Conservation (phyloP, 305 asterid genomes). For the Fraxinus sp. region DNA sequence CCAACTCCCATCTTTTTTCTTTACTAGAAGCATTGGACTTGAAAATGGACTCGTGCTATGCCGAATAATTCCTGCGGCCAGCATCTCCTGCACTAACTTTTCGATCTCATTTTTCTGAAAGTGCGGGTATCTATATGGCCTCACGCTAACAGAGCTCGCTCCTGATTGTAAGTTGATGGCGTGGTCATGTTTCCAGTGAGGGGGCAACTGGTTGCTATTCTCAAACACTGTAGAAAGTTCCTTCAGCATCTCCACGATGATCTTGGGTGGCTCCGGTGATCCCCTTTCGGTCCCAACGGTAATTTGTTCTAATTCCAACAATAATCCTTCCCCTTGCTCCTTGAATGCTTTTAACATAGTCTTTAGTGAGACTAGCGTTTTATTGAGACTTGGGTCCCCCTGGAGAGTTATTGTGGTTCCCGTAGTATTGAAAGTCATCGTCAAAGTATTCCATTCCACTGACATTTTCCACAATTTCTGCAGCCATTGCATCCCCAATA, state of each 20-base stretch:
- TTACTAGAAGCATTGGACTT: too few relatives aligned
- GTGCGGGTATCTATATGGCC: neutral
- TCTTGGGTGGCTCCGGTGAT: neutral
- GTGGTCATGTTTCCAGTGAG: neutral
- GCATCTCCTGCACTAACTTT: neutral
- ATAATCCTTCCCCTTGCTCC: neutral
- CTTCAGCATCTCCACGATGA: neutral
- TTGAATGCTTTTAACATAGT: too few relatives aligned
- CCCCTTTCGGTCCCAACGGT: neutral
- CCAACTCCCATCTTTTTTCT: neutral
- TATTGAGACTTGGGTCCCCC: too few relatives aligned
- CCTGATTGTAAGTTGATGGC: neutral
- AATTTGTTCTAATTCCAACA: neutral
- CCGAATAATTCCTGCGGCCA: neutral
- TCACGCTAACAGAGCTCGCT: neutral
- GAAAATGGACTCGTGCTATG: neutral
- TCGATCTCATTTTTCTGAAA: neutral
- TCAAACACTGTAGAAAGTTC: neutral
- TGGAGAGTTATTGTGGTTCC: too few relatives aligned
- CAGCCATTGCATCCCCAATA: too few relatives aligned
- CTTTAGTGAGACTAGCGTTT: too few relatives aligned
- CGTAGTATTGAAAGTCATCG: too few relatives aligned
- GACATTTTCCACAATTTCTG: too few relatives aligned
- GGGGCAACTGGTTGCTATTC: neutral
- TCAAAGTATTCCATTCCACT: too few relatives aligned